phyloP scores from a whole-genome alignment of 139 green algal species.

The Chlamydomonas urium region DNA sequence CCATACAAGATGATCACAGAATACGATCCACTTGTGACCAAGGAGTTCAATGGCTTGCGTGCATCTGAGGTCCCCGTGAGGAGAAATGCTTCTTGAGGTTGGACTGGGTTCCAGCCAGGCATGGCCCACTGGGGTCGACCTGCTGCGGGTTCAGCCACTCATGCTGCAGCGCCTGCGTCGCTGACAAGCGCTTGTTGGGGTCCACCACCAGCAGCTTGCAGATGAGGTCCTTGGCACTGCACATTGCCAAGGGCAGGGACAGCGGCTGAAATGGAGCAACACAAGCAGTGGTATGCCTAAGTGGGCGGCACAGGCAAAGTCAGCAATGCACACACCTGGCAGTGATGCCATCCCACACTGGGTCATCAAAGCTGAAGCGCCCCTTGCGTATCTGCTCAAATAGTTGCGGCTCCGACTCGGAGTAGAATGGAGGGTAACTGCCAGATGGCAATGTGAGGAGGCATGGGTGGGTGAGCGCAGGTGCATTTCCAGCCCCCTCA shows the following conservation, averaged over 20 bases:
- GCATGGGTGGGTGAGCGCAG: no score
- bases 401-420: constrained; percentile 81
- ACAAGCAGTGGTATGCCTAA: not conserved
- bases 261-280: not conserved
- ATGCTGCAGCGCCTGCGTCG: constrained; percentile 65
- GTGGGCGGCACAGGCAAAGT: not conserved
- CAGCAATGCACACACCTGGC: constrained; percentile 31
- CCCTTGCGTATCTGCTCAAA: constrained; percentile 83
- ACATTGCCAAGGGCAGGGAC: no score
- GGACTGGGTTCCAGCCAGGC: not conserved
- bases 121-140: not conserved
- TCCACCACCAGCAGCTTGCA: constrained; percentile 58
- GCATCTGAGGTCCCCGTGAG: no score
- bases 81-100: constrained; percentile 17
- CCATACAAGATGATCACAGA: no score
- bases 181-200: constrained; percentile 58
- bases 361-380: constrained; percentile 72
- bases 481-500: no score
- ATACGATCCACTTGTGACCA: no score
- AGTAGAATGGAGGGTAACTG: constrained; percentile 91
- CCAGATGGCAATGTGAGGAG: constrained; percentile 82
- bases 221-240: constrained; percentile 65
- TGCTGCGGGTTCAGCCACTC: constrained; percentile 46
- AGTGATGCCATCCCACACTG: constrained; percentile 76
- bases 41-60: no score